These are phyloP conservation scores for Plantago coronopus DNA, from an alignment of 305 asterid species.

Conservation along the genomic window DNA sequence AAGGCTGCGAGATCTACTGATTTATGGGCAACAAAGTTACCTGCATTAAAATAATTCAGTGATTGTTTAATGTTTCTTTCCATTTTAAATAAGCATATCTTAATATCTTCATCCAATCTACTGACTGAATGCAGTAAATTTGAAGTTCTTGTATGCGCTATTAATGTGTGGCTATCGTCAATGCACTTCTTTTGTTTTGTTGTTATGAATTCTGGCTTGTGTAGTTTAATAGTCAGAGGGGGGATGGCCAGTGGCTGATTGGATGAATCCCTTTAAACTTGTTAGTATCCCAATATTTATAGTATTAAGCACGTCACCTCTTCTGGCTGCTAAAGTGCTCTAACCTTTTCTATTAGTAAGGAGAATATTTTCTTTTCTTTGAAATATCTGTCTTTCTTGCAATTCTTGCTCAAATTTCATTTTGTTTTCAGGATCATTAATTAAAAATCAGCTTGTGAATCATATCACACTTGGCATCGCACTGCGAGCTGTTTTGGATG, in stretches of 20 bases:
- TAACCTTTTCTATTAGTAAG: neutral
- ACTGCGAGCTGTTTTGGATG: constrained; percentile 91
- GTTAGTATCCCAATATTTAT: constrained; percentile 15
- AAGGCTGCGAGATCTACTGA: too few species aligned
- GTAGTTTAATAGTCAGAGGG: constrained; percentile 12
- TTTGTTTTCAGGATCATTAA: constrained; percentile 66
- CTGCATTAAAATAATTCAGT: too few species aligned
- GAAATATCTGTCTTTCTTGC: neutral
- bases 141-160: constrained; percentile 2
- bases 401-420: constrained; percentile 13
- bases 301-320: constrained; percentile 7
- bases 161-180: neutral
- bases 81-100: too few species aligned
- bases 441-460: constrained; percentile 91
- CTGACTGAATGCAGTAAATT: neutral
- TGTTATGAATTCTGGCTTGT: constrained; percentile 11
- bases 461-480: constrained; percentile 96
- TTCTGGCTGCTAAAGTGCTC: constrained; percentile 10
- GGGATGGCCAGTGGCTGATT: neutral
- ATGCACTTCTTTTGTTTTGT: constrained; percentile 1
- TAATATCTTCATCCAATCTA: neutral
- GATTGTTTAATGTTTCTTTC: too few species aligned
- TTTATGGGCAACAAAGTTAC: too few species aligned
- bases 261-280: constrained; percentile 2
- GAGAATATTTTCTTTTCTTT: neutral